A percentile compares a stretch with the other conserved stretches of the same genome.
These are phyloP conservation scores for Trichoderma sp. DNA, from an alignment of 2,329 filamentous ascomycete species.

Conservation along the genomic window DNA sequence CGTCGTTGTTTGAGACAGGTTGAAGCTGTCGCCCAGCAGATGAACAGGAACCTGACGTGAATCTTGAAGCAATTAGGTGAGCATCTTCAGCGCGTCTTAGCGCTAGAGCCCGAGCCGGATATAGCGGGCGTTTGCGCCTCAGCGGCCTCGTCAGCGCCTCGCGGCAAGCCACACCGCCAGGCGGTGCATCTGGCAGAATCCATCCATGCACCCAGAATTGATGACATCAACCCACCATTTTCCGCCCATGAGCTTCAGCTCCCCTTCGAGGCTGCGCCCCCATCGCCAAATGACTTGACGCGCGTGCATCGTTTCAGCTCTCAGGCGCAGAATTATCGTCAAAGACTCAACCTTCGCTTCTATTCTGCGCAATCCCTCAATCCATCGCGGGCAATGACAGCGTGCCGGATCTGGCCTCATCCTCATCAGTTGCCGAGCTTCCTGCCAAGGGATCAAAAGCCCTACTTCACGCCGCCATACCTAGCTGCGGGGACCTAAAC, in stretches of 20 bases:
- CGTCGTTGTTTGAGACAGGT: background rate
- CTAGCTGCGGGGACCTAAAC: background rate
- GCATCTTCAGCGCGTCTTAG: no score
- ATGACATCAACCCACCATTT: conserved; percentile 26
- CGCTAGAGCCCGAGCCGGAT: background rate
- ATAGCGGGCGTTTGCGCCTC: conserved; percentile 22
- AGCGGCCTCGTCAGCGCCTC: conserved; percentile 16
- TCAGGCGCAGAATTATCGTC: background rate
- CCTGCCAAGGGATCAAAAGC: conserved; percentile 4
- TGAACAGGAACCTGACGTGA: no score
- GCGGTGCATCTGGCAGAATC: background rate
- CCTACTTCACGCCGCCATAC: background rate
- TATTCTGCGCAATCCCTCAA: background rate
- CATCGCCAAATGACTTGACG: conserved; percentile 26
- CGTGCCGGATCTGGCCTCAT: conserved; percentile 8
- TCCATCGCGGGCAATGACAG: conserved; percentile 17
- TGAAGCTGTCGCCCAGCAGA: no score
- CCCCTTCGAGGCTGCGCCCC: conserved; percentile 34
- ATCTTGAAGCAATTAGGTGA: no score
- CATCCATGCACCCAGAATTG: background rate
- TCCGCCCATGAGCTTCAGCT: conserved; percentile 14
- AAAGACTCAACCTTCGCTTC: background rate
- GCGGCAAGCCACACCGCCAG: conserved; percentile 21
- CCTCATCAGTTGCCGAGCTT: conserved; percentile 8
- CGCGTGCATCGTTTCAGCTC: conserved; percentile 13